Evolutionary conservation across 1,139 yeast species (phyloP), one percentile per base, ranked within the genome.

Genomic region (Schwanniomyces etchellsii): DNA sequence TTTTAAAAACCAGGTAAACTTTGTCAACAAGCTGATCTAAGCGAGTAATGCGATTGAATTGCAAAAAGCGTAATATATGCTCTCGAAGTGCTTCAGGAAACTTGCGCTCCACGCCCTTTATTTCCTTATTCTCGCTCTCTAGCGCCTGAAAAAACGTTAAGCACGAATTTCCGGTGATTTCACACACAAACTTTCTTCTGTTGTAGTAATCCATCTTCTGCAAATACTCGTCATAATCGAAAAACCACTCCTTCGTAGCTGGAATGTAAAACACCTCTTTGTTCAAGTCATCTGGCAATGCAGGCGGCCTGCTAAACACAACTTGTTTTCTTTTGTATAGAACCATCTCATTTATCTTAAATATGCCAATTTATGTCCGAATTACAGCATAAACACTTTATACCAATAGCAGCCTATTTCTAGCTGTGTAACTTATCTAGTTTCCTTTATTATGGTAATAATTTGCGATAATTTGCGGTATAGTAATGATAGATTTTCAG

Each of bases 31-130:
- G 66, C 38, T 76, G 77, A 53, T 91, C 97, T 31, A 91, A 70
- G 44, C 98, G 70, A 22, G 94, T 77, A n/a, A 77, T 78, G 17
- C 82, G 71, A 41, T 88, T 82, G 50, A 86, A 88, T 51, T 89
- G 96, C 14, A 89, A 70, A 45, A 74, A 79, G 38, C 95, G 64
- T 24, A 94, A 72, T 15, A 91, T 84, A 18, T 96, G 98, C 49
- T 88, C 96, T 45, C 89, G 79, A 32, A 89, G 68, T 20, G 94
- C 84, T 43, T 89, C 94, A 2, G 98, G 98, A 52, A 91, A 91
- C 50, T 76, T 75, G 37, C 70, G 67, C 46, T 88, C 95, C 35
- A 89, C 88, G 38, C 74, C 79, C 38, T 65, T 64, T 47, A 81
- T 74, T 52, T 82, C 91, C 38, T 66, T 70, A 30, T 43, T 43